phyloP scores from a whole-genome alignment of 1,284 basidiomycete genomes.

The Leccinum pallidistipes region DNA sequence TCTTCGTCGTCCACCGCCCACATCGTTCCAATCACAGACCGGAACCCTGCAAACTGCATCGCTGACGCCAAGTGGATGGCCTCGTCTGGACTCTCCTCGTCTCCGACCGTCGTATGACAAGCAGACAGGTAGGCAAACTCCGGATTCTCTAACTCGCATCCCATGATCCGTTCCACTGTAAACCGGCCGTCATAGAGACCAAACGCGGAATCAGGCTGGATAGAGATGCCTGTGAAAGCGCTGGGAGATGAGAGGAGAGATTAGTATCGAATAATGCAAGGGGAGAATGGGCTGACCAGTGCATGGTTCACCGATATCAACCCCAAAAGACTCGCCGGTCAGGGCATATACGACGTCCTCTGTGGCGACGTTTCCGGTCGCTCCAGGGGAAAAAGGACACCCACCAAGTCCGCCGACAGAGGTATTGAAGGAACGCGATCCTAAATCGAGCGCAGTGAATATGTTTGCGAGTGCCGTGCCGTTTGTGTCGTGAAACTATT shows the following conservation, averaged over 20 bases:
- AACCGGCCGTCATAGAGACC: no score
- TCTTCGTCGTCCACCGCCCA: no score
- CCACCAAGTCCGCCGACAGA: constrained; percentile 90
- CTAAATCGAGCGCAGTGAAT: constrained; percentile 61
- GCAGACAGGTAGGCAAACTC: no score
- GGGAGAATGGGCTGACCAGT: constrained; percentile 15
- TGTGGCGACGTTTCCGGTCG: constrained; percentile 91
- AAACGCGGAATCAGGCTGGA: no score
- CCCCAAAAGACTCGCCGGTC: constrained; percentile 40
- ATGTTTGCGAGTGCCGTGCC: constrained; percentile 48
- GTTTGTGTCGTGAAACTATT: constrained; percentile 83
- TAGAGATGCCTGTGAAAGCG: background rate
- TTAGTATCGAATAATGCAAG: background rate
- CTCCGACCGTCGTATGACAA: no score
- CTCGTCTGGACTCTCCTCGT: no score
- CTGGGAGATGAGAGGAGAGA: no score
- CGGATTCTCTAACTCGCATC: no score
- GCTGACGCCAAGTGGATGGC: no score
- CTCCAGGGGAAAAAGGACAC: constrained; percentile 91
- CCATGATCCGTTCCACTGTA: no score
- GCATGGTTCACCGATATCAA: constrained; percentile 8
- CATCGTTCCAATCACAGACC: no score
- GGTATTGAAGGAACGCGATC: constrained; percentile 71
- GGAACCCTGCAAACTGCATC: no score
- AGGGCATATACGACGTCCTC: constrained; percentile 90